phyloP scores from a whole-genome alignment of 768 basidiomycete genomes.

The Gautieria morchelliformis region DNA sequence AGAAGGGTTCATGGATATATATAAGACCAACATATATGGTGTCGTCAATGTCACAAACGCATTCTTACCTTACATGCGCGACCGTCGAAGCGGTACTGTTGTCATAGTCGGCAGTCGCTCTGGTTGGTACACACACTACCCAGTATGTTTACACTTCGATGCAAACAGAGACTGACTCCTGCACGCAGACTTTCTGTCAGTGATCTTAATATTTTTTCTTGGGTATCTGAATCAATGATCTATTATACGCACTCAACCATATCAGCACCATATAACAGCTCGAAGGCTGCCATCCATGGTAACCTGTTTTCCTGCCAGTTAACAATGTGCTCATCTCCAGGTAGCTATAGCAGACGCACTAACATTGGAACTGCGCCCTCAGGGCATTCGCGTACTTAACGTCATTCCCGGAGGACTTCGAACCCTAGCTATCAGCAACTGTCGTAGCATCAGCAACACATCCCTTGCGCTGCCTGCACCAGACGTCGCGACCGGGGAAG shows the following conservation, averaged over 20 bases:
- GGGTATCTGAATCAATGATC: neutral
- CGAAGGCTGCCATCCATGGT: conserved; percentile 55
- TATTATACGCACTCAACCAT: neutral
- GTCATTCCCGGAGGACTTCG: conserved; percentile 53
- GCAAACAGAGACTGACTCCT: neutral
- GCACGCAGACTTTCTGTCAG: neutral
- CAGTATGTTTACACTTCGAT: neutral
- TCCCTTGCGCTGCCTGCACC: neutral
- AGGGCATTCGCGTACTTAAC: conserved; percentile 46
- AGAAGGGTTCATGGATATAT: conserved; percentile 26
- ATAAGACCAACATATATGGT: conserved; percentile 36
- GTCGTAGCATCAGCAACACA: conserved; percentile 1
- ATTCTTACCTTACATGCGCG: conserved; percentile 42
- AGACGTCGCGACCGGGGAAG: neutral
- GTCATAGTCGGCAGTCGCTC: conserved; percentile 48
- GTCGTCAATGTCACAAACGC: conserved; percentile 45
- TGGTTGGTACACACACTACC: conserved; percentile 29
- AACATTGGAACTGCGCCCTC: conserved; percentile 41
- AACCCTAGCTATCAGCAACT: conserved; percentile 44
- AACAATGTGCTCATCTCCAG: neutral
- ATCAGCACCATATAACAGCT: conserved; percentile 38
- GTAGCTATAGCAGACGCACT: conserved; percentile 48
- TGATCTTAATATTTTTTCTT: neutral
- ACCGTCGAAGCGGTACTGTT: conserved; percentile 32
- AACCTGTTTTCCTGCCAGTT: conserved; percentile 18